Evolutionary conservation across 2,329 filamentous ascomycete species (phyloP).

Genomic region (Ophiocordyceps sinensis): DNA sequence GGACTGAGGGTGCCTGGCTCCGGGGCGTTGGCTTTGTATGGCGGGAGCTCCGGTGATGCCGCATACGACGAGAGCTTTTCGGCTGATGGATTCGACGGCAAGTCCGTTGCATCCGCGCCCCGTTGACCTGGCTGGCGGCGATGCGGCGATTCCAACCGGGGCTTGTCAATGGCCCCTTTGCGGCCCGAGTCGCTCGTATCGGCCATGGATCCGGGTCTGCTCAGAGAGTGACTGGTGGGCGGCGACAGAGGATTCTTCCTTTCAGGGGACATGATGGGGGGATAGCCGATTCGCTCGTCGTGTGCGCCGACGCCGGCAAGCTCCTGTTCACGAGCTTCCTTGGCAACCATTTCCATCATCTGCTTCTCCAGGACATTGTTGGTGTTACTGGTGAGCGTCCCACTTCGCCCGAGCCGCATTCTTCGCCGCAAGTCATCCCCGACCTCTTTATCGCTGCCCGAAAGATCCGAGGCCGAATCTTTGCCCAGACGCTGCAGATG

Average conservation of each 20-base stretch:
- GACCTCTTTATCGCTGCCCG: conserved; percentile 37
- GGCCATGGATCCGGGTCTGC: conserved; percentile 20
- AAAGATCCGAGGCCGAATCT: conserved; percentile 43
- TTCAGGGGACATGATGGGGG: conserved; percentile 18
- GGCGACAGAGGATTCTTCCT: conserved; percentile 10
- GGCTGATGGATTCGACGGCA: conserved; percentile 21
- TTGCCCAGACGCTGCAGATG: conserved; percentile 23
- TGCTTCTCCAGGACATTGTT: conserved; percentile 45
- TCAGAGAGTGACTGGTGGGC: conserved; percentile 15
- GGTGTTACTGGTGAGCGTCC: conserved; percentile 31
- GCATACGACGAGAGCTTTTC: conserved; percentile 32
- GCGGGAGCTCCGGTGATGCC: conserved; percentile 37
- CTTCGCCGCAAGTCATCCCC: conserved; percentile 18
- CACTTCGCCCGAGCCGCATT: conserved; percentile 18
- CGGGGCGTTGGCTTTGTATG: conserved; percentile 29
- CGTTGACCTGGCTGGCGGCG: conserved; percentile 18
- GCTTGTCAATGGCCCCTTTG: conserved; percentile 9
- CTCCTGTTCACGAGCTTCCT: conserved; percentile 32
- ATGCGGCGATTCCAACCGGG: conserved; percentile 8
- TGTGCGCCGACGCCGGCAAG: conserved; percentile 16
- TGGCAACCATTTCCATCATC: conserved; percentile 45
- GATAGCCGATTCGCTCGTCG: conserved; percentile 12
- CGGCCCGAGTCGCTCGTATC: conserved; percentile 27
- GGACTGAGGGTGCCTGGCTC: conserved; percentile 47
- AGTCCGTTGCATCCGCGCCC: conserved; percentile 32